Percentiles rank a stretch among this genome's conserved stretches.
These are phyloP conservation scores for Cladosporium cucumerinum DNA, from an alignment of 2,329 filamentous ascomycete genomes.

Conservation along the genomic window DNA sequence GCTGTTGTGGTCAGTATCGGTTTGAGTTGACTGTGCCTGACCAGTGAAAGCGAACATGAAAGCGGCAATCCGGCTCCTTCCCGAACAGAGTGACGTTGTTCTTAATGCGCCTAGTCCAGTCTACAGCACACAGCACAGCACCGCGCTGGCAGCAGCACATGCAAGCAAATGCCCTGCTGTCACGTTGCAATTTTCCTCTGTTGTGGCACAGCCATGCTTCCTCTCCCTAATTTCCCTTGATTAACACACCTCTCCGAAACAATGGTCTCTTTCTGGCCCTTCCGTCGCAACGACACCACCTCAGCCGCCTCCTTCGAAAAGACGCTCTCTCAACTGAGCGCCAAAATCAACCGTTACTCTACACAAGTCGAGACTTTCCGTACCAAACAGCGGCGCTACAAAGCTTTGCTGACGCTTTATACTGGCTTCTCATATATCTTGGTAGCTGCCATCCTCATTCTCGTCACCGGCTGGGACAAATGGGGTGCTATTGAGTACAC, in stretches of 20 bases:
- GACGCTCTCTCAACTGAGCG: slow-evolving; percentile 74
- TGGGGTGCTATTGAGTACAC: slow-evolving; percentile 76
- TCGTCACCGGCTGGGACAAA: slow-evolving; percentile 80
- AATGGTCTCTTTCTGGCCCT: slow-evolving; percentile 87
- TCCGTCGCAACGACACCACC: slow-evolving; percentile 76
- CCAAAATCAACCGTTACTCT: slow-evolving; percentile 75
- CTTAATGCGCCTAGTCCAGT: neutral
- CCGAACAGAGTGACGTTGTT: slow-evolving; percentile 3
- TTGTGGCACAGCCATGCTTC: neutral
- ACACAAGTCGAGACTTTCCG: slow-evolving; percentile 70
- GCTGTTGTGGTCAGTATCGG: neutral
- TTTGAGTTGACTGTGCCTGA: neutral
- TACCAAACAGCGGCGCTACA: slow-evolving; percentile 70
- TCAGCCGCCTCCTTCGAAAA: slow-evolving; percentile 94
- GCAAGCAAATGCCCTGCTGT: slow-evolving; percentile 1
- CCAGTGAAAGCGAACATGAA: neutral
- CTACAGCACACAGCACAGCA: slow-evolving; percentile 1
- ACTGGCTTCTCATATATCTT: slow-evolving; percentile 86
- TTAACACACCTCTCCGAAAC: neutral
- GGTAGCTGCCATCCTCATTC: slow-evolving; percentile 72
- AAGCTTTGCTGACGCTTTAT: slow-evolving; percentile 86
- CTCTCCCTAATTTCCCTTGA: neutral
- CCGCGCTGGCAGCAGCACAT: neutral
- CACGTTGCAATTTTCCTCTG: neutral
- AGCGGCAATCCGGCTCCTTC: neutral